phyloP scores from a whole-genome alignment of 805 yeast species.

The Candida maltosa region DNA sequence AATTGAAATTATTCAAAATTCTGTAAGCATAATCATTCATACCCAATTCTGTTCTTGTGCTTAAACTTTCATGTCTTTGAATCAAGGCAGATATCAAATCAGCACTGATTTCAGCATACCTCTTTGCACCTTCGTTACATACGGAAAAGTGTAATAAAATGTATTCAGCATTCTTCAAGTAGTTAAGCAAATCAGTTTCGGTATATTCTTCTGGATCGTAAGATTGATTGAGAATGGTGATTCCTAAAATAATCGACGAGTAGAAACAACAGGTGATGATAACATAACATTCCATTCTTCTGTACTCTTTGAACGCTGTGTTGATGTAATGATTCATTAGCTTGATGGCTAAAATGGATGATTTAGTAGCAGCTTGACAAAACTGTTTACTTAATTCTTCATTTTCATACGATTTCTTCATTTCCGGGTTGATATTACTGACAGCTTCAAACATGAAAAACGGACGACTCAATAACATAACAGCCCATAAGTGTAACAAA shows the following conservation, averaged over 20 bases:
- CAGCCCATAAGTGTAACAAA: conserved; percentile 32
- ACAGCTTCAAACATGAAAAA: conserved; percentile 30
- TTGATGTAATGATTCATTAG: conserved; percentile 13
- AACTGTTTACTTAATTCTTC: conserved; percentile 9
- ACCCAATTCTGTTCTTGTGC: background rate
- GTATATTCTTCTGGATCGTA: conserved; percentile 10
- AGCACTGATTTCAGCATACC: conserved; percentile 9
- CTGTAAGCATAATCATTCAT: conserved; percentile 6
- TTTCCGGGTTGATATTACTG: conserved; percentile 3
- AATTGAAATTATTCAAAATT: conserved; percentile 10
- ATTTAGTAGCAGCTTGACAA: conserved; percentile 13
- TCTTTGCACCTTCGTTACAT: conserved; percentile 10
- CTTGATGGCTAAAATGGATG: conserved; percentile 14
- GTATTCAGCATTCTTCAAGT: conserved; percentile 8
- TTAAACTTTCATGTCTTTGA: conserved; percentile 1
- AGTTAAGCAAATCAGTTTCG: conserved; percentile 9
- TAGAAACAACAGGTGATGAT: conserved; percentile 13
- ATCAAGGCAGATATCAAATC: conserved; percentile 10
- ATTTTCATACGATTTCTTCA: conserved; percentile 2
- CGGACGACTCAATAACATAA: conserved; percentile 38
- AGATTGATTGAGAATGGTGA: conserved; percentile 8
- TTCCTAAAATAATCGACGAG: conserved; percentile 11
- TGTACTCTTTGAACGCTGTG: conserved; percentile 7
- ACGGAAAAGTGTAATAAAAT: conserved; percentile 10
- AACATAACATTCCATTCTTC: conserved; percentile 12